These are phyloP conservation scores for Fusarium algeriense DNA, from an alignment of 2,329 filamentous ascomycete species.

Conservation along the genomic window DNA sequence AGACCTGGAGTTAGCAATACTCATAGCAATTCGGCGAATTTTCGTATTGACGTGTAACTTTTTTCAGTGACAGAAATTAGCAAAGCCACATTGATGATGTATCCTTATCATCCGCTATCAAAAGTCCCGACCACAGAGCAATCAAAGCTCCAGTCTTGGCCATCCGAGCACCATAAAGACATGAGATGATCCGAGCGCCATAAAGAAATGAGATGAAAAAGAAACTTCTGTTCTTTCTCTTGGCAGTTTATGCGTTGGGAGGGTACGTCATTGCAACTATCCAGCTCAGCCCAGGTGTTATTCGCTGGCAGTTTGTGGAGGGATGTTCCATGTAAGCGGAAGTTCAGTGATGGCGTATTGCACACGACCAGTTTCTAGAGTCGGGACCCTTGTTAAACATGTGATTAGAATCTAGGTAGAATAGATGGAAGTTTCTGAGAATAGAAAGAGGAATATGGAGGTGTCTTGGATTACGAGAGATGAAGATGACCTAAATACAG, in stretches of 20 bases:
- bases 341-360: constrained; percentile 13
- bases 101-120: neutral
- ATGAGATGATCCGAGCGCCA: constrained; percentile 1
- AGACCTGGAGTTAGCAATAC: neutral
- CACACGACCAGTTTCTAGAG: constrained; percentile 13
- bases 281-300: constrained; percentile 12
- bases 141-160: constrained; percentile 4
- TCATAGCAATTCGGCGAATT: neutral
- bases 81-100: constrained; percentile 41
- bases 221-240: neutral
- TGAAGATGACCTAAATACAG: constrained; percentile 22
- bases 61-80: neutral
- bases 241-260: constrained; percentile 26
- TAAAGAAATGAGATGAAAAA: constrained; percentile 3
- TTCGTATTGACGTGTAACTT: neutral
- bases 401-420: constrained; percentile 28
- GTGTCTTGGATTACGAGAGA: constrained; percentile 32
- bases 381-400: constrained; percentile 8
- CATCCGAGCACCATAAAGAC: constrained; percentile 4
- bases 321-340: constrained; percentile 31
- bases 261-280: constrained; percentile 26
- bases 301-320: constrained; percentile 13
- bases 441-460: constrained; percentile 27
- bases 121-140: neutral
- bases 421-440: constrained; percentile 15